phyloP scores from a whole-genome alignment of 164 flowering plant species.

The Cinnamomum micranthum region DNA sequence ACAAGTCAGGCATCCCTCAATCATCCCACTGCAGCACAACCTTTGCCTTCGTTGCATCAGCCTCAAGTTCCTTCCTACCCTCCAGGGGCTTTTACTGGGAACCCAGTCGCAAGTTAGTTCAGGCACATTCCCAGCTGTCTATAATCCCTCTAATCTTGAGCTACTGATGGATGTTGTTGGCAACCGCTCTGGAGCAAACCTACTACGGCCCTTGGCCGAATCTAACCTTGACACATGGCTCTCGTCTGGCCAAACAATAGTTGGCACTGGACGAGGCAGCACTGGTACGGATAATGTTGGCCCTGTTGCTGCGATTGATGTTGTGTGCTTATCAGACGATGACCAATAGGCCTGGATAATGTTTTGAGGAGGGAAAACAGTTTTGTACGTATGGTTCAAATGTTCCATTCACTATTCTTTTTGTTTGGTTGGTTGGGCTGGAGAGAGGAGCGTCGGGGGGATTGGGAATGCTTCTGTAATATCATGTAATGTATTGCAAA shows the following conservation, averaged over 20 bases:
- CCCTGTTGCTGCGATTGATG: conserved; percentile 11
- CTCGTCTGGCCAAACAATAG: conserved; percentile 8
- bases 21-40: conserved; percentile 5
- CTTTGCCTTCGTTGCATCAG: not conserved
- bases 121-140: conserved; percentile 8
- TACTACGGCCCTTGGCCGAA: conserved; percentile 10
- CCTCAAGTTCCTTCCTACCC: not conserved
- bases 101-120: conserved; percentile 11
- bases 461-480: not conserved
- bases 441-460: not conserved
- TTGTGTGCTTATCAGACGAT: conserved; percentile 69
- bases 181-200: not conserved
- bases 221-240: conserved; percentile 5
- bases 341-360: conserved; percentile 12
- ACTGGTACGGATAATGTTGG: not conserved
- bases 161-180: conserved; percentile 24
- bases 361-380: not conserved
- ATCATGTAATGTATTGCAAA: not conserved
- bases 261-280: conserved; percentile 5
- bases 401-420: not conserved
- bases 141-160: conserved; percentile 14
- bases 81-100: conserved; percentile 11
- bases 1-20: conserved; percentile 19
- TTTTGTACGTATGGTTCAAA: not conserved
- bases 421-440: too few species aligned